These are phyloP conservation scores for Zasmidium angulare DNA, from an alignment of 2,329 filamentous ascomycete genomes.

Conservation along the genomic window DNA sequence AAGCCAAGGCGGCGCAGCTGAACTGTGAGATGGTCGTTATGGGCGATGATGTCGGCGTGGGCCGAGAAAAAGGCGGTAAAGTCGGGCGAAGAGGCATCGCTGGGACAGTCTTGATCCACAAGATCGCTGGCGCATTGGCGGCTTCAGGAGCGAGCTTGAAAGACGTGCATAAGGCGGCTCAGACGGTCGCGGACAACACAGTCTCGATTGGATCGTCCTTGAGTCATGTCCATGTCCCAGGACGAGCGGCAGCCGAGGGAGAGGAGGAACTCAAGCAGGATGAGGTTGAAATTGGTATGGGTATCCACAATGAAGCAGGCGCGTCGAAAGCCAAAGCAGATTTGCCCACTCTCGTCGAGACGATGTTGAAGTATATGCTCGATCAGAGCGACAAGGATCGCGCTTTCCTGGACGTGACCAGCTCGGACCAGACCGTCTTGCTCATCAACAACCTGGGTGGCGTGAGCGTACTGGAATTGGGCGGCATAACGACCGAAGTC, in stretches of 20 bases:
- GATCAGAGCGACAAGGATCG: conserved; percentile 65
- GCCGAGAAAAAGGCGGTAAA: conserved; percentile 78
- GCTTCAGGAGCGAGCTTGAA: conserved; percentile 63
- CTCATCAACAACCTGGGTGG: conserved; percentile 76
- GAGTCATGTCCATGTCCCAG: conserved; percentile 90
- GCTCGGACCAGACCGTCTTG: conserved; percentile 64
- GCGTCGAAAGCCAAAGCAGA: conserved; percentile 44
- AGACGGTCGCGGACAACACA: conserved; percentile 70
- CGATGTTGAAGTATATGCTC: conserved; percentile 66
- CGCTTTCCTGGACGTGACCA: conserved; percentile 65
- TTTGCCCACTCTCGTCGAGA: conserved; percentile 48
- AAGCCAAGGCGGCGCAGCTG: conserved; percentile 76
- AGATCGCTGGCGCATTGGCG: conserved; percentile 82
- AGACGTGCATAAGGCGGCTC: conserved; percentile 71
- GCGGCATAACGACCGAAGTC: conserved; percentile 69
- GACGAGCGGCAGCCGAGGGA: conserved; percentile 58
- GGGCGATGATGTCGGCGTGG: conserved; percentile 88
- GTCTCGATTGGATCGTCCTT: conserved; percentile 84
- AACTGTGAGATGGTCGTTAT: conserved; percentile 87
- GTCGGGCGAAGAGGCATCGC: conserved; percentile 89
- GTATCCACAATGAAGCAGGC: conserved; percentile 64
- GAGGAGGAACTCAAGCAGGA: conserved; percentile 58
- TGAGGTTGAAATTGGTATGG: conserved; percentile 70
- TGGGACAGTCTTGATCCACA: conserved; percentile 86
- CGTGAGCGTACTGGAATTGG: conserved; percentile 69